Evolutionary conservation across 495 filamentous ascomycete species (phyloP).

Genomic region (Penicilliopsis zonata): DNA sequence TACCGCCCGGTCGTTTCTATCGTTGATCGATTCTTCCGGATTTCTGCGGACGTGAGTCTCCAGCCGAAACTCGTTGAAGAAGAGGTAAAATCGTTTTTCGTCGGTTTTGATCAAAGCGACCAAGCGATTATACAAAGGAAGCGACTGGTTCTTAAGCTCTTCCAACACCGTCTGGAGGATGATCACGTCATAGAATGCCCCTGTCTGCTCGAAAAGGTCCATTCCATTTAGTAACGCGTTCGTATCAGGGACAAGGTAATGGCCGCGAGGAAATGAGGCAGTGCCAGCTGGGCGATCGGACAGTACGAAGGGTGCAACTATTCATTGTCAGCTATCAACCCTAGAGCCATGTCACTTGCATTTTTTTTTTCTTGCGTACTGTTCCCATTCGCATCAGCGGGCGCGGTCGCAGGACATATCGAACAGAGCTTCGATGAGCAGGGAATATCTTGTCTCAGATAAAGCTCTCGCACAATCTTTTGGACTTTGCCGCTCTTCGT

Average conservation of each 20-base stretch:
- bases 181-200: constrained; percentile 88
- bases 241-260: constrained; percentile 92
- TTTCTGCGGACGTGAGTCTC: constrained; percentile 77
- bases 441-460: constrained; percentile 91
- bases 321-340: constrained; percentile 15
- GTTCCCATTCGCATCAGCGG: constrained; percentile 64
- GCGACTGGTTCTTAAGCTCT: constrained; percentile 83
- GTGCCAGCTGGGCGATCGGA: constrained; percentile 79
- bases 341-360: background rate
- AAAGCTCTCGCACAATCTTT: constrained; percentile 95
- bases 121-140: constrained; percentile 90
- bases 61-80: constrained; percentile 94
- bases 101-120: constrained; percentile 82
- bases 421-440: constrained; percentile 88
- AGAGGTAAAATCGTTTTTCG: constrained; percentile 94
- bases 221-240: constrained; percentile 93
- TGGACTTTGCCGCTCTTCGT: constrained; percentile 93
- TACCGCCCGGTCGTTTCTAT: constrained; percentile 89
- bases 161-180: constrained; percentile 93
- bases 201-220: constrained; percentile 88
- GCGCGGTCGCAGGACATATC: constrained; percentile 55
- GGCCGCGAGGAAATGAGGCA: constrained; percentile 66
- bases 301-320: constrained; percentile 73
- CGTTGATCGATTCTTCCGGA: constrained; percentile 81
- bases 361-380: constrained; percentile 41